Conservation (phyloP, 495 filamentous ascomycete species). For the Rhizodiscina lignyota region DNA sequence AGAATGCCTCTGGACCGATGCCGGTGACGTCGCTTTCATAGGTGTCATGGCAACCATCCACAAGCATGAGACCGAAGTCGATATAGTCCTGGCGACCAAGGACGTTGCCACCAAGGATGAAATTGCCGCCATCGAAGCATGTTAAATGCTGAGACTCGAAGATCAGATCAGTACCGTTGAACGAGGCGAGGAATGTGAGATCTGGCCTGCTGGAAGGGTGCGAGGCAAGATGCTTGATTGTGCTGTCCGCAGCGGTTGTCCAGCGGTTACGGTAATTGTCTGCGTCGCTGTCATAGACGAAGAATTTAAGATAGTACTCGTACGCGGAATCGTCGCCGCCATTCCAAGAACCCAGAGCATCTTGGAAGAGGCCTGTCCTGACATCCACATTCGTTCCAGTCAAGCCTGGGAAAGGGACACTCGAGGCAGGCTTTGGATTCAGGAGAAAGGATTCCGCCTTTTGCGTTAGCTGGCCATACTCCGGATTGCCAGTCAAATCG, state of each 20-base stretch:
- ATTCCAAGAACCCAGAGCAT: constrained; percentile 59
- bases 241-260: constrained; percentile 61
- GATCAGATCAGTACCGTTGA: constrained; percentile 26
- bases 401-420: constrained; percentile 64
- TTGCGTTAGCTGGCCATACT: constrained; percentile 51
- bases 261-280: constrained; percentile 27
- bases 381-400: constrained; percentile 54
- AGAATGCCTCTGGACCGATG: constrained; percentile 68
- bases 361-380: constrained; percentile 44
- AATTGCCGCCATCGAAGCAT: constrained; percentile 78
- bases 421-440: constrained; percentile 4
- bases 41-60: constrained; percentile 56
- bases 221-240: constrained; percentile 54
- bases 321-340: constrained; percentile 74
- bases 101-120: constrained; percentile 67
- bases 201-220: constrained; percentile 54
- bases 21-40: constrained; percentile 50
- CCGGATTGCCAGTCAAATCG: constrained; percentile 51
- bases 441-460: constrained; percentile 51
- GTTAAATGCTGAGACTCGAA: constrained; percentile 38
- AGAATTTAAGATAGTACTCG: constrained; percentile 93
- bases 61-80: constrained; percentile 59
- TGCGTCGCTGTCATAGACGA: constrained; percentile 59
- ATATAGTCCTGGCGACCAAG: constrained; percentile 46
- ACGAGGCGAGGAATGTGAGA: constrained; percentile 58